Evolutionary conservation across 257 asterid genomes (phyloP).

Genomic region (Solanum piurae): DNA sequence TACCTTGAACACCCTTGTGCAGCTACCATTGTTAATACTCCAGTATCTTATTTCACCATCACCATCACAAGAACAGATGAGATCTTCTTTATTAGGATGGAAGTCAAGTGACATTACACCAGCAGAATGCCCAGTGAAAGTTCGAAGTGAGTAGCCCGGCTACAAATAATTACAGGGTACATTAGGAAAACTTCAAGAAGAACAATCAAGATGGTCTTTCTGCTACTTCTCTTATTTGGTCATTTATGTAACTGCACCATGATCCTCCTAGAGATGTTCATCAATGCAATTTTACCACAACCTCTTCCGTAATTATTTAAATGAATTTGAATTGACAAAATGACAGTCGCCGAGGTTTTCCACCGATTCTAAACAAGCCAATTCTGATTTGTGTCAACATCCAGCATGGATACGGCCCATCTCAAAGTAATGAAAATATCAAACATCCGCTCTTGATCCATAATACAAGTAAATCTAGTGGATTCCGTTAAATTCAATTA

Average conservation of each 20-base stretch:
- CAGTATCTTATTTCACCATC: slow-evolving; percentile 93
- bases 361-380: background rate
- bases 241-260: background rate
- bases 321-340: background rate
- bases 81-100: slow-evolving; percentile 92
- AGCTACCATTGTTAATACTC: slow-evolving; percentile 72
- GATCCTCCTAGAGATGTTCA: background rate
- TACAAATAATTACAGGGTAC: slow-evolving; percentile 12
- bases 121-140: slow-evolving; percentile 81
- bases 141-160: slow-evolving; percentile 79
- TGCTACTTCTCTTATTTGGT: background rate
- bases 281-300: background rate
- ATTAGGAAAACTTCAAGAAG: background rate
- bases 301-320: background rate
- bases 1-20: slow-evolving; percentile 72
- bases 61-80: slow-evolving; percentile 88
- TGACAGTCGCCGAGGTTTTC: background rate
- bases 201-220: background rate
- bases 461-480: background rate
- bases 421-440: background rate
- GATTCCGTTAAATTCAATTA: background rate
- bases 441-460: background rate
- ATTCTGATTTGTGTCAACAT: background rate
- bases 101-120: slow-evolving; percentile 89
- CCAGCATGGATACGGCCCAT: background rate